These are phyloP conservation scores for Suillus brevipes DNA, from an alignment of 768 basidiomycete species.

Conservation along the genomic window DNA sequence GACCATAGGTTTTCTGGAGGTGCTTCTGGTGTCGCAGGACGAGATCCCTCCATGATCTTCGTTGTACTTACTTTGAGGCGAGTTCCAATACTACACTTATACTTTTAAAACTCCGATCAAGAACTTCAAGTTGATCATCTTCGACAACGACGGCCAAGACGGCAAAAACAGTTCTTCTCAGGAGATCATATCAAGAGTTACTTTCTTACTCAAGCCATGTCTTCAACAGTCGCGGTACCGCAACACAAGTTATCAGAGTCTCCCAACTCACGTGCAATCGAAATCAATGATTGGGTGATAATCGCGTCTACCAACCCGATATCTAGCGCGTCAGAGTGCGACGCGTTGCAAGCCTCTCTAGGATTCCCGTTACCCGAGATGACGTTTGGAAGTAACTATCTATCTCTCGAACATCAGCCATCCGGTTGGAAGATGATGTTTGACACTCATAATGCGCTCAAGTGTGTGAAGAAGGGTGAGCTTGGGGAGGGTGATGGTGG, in stretches of 20 bases:
- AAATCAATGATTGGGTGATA: slow-evolving; percentile 67
- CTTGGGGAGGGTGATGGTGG: slow-evolving; percentile 82
- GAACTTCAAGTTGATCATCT: slow-evolving; percentile 9
- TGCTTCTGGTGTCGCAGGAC: slow-evolving; percentile 69
- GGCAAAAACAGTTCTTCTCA: background rate
- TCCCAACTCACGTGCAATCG: slow-evolving; percentile 67
- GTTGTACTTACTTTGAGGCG: background rate
- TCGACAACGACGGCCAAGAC: slow-evolving; percentile 10
- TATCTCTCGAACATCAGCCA: slow-evolving; percentile 64
- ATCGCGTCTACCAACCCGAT: slow-evolving; percentile 75
- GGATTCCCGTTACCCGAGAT: slow-evolving; percentile 92
- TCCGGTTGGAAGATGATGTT: slow-evolving; percentile 70
- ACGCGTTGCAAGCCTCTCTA: slow-evolving; percentile 61
- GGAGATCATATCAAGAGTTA: slow-evolving; percentile 3
- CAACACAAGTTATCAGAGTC: slow-evolving; percentile 67
- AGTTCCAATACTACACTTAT: background rate
- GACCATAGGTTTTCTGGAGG: slow-evolving; percentile 89
- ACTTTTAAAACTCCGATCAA: slow-evolving; percentile 28
- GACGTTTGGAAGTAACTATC: slow-evolving; percentile 87
- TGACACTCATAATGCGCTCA: slow-evolving; percentile 65
- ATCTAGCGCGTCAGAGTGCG: slow-evolving; percentile 73
- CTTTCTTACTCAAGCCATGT: slow-evolving; percentile 32
- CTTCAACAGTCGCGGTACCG: slow-evolving; percentile 50
- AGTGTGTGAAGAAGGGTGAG: slow-evolving; percentile 72
- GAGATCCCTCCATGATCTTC: slow-evolving; percentile 41